Evolutionary conservation across 805 yeast species (phyloP).

Genomic region (Maudiozyma serrabonitensis): DNA sequence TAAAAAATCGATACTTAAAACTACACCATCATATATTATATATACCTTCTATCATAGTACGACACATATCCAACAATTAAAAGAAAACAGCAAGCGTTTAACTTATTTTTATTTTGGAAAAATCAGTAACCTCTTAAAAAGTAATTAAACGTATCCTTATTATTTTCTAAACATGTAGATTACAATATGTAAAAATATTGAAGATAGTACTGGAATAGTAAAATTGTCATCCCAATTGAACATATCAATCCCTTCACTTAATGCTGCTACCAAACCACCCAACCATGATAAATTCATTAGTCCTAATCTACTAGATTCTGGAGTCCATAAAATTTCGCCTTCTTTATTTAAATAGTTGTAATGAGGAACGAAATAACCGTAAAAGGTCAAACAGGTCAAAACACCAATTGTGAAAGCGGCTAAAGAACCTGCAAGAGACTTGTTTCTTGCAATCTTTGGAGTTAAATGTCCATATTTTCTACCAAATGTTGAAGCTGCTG

Average conservation of each 20-base stretch:
- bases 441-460: slow-evolving; percentile 62
- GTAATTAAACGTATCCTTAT: background rate
- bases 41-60: too few relatives aligned
- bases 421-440: slow-evolving; percentile 81
- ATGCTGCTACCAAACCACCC: slow-evolving; percentile 75
- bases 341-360: slow-evolving; percentile 45
- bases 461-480: slow-evolving; percentile 77
- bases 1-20: too few relatives aligned
- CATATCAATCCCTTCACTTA: slow-evolving; percentile 76
- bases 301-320: slow-evolving; percentile 47
- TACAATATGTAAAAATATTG: slow-evolving; percentile 47
- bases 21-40: too few relatives aligned
- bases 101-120: too few relatives aligned
- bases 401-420: slow-evolving; percentile 79
- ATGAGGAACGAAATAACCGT: slow-evolving; percentile 62
- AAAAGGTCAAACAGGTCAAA: slow-evolving; percentile 52
- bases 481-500: slow-evolving; percentile 93
- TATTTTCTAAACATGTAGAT: slow-evolving; percentile 29
- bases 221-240: slow-evolving; percentile 82
- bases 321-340: slow-evolving; percentile 56
- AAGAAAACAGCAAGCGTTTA: too few relatives aligned
- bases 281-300: slow-evolving; percentile 45
- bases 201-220: slow-evolving; percentile 84
- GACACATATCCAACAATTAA: too few relatives aligned
- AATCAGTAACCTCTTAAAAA: too few relatives aligned